Evolutionary conservation across 2,329 filamentous ascomycete species (phyloP).

Genomic region (Colletotrichum sp.): DNA sequence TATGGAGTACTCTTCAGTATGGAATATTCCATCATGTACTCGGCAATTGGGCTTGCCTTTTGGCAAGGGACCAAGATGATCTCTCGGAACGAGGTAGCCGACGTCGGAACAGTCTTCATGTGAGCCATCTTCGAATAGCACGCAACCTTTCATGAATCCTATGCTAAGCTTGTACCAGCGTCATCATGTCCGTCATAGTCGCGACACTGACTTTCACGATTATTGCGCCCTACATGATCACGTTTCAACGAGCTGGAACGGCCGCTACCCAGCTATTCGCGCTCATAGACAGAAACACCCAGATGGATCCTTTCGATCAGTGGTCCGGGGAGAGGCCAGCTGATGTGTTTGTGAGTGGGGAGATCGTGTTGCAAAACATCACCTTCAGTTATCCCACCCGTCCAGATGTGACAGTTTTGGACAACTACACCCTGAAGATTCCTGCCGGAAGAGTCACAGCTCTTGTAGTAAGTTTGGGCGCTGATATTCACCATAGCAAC

Average conservation of each 20-base stretch:
- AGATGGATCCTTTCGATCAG: conserved; percentile 25
- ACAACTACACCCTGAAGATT: conserved; percentile 62
- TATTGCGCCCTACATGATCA: conserved; percentile 23
- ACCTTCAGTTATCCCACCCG: conserved; percentile 72
- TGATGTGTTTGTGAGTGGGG: conserved; percentile 4
- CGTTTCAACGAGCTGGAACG: conserved; percentile 24
- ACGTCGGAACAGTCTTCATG: conserved; percentile 16
- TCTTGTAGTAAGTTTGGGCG: conserved; percentile 48
- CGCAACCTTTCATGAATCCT: background rate
- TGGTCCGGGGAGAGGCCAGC: background rate
- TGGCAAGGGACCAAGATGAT: conserved; percentile 40
- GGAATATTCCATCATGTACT: conserved; percentile 42
- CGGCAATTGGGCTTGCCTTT: conserved; percentile 21
- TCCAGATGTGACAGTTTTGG: conserved; percentile 67
- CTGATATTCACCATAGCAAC: background rate
- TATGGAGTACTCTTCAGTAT: conserved; percentile 33
- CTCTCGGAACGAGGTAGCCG: conserved; percentile 18
- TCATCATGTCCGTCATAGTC: conserved; percentile 28
- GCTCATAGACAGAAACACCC: conserved; percentile 25
- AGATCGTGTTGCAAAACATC: conserved; percentile 63
- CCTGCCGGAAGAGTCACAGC: conserved; percentile 71
- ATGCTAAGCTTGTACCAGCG: conserved; percentile 9
- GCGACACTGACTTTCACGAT: conserved; percentile 20
- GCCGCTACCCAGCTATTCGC: conserved; percentile 25
- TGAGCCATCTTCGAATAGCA: background rate